Percentiles rank a stretch among this genome's conserved stretches.
phyloP scores from a whole-genome alignment of 2,329 filamentous ascomycete genomes.

The Ambrosiella cleistominuta region DNA sequence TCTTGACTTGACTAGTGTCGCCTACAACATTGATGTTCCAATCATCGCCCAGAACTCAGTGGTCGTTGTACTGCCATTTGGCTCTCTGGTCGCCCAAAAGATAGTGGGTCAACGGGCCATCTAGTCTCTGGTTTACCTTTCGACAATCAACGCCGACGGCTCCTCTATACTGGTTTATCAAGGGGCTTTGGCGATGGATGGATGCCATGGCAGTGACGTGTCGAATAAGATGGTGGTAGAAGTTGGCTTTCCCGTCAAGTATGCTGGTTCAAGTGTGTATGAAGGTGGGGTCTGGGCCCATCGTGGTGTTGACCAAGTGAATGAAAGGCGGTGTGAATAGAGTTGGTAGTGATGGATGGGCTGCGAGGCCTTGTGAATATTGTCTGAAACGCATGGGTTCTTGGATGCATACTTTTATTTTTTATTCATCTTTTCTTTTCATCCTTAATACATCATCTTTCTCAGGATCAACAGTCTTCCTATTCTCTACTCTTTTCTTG shows the following conservation, averaged over 20 bases:
- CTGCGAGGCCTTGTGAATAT: background rate
- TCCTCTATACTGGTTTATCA: background rate
- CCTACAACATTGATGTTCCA: background rate
- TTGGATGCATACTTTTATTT: background rate
- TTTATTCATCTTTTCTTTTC: background rate
- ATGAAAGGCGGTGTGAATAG: background rate
- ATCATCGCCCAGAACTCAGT: background rate
- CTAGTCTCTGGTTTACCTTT: background rate
- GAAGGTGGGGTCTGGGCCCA: background rate
- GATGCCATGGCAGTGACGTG: background rate
- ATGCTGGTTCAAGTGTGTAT: background rate
- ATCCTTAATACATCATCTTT: background rate
- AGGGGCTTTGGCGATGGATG: background rate
- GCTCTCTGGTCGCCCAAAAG: background rate
- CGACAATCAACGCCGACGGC: background rate
- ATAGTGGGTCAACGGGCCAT: background rate
- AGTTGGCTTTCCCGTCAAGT: background rate
- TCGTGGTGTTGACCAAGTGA: background rate
- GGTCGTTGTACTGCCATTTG: background rate
- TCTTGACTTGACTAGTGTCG: background rate
- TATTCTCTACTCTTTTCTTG: no score
- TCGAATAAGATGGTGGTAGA: slow-evolving; percentile 1
- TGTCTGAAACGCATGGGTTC: background rate
- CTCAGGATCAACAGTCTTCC: no score
- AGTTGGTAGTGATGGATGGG: no score